Conservation (phyloP, 331 rosid species). For the Acacia pycnantha region DNA sequence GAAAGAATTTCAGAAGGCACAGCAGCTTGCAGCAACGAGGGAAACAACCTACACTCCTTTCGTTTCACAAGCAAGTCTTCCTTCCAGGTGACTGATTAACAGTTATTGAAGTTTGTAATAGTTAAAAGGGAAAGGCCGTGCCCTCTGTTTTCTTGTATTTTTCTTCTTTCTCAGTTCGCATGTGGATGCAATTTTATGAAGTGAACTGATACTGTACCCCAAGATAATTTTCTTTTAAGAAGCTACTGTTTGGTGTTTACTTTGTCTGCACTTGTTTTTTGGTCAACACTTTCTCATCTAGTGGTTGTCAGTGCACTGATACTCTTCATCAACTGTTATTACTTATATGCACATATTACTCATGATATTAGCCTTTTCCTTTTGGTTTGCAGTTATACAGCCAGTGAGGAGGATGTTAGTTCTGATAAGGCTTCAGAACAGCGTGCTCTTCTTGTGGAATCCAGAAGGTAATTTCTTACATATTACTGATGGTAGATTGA, state of each 20-base stretch:
- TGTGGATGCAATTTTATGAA: not conserved
- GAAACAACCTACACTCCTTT: conserved; percentile 92
- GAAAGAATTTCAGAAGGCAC: conserved; percentile 97
- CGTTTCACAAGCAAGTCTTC: conserved; percentile 76
- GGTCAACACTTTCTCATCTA: conserved; percentile 21
- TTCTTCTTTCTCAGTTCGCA: conserved; percentile 1
- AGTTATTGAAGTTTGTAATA: conserved; percentile 20
- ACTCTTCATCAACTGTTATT: conserved; percentile 6
- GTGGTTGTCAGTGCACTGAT: not conserved
- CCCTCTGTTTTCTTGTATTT: not conserved
- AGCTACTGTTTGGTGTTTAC: conserved; percentile 4
- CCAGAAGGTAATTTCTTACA: conserved; percentile 67
- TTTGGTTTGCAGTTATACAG: conserved; percentile 61
- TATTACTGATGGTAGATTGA: not conserved
- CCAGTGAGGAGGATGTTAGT: conserved; percentile 48
- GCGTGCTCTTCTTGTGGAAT: conserved; percentile 81
- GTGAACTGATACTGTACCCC: conserved; percentile 12
- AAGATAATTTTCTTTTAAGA: not conserved
- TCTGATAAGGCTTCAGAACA: conserved; percentile 67
- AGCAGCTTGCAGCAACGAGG: conserved; percentile 93
- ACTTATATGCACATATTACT: conserved; percentile 13
- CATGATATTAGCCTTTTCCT: conserved; percentile 12
- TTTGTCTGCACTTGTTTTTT: conserved; percentile 20
- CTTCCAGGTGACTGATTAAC: conserved; percentile 62
- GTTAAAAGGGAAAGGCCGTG: not conserved